Evolutionary conservation across 345 rosid species (phyloP), one percentile per base, ranked within the genome.

Genomic region (Bretschneidera sinensis): DNA sequence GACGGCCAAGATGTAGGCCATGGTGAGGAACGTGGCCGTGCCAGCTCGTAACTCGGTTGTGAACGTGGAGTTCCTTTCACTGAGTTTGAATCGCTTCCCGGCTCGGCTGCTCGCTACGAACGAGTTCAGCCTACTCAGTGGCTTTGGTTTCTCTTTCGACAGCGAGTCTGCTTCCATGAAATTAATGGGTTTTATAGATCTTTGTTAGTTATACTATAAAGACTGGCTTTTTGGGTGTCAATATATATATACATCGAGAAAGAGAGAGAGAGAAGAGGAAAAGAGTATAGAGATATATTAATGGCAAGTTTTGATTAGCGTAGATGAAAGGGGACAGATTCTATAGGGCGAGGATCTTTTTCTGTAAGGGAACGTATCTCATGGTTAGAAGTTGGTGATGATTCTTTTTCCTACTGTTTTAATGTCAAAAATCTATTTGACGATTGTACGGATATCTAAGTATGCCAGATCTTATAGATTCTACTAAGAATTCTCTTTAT

Each of bases 1-100:
- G 47, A 92, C 98, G 53, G 98, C 98, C 54, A 92, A 84, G 74
- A 92, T 92, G 63, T 92, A 92, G 33, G 97, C 98, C 98, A 92
- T 85, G 80, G 98, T 92, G 39, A 92, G 87, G 23, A 92, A 92
- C 43, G 92, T 89, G 45, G 98, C 85, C 17, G 97, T 92, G 28
- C 98, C 98, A 24, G 98, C 98, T 2, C 97, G 86, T 17, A 92
- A 70, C 88, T 92, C 98, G 25, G 97, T 92, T 33, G 98, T 89
- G 90, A 92, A 92, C 69, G 83, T 78, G 5, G 97, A 74, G 55
- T 86, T 79, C 0, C 98, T 76, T 54, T 87, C 91, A 20, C 62
- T 0, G 65, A 92, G 78, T 72, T 89, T 89, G 82, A 89, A 92
- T 0, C 85, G 76, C 61, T 78, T 92, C 9, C 97, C 97, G 9